Base-by-base conservation (phyloP, 208 protist genomes). In the Crithidia thermophila region DNA sequence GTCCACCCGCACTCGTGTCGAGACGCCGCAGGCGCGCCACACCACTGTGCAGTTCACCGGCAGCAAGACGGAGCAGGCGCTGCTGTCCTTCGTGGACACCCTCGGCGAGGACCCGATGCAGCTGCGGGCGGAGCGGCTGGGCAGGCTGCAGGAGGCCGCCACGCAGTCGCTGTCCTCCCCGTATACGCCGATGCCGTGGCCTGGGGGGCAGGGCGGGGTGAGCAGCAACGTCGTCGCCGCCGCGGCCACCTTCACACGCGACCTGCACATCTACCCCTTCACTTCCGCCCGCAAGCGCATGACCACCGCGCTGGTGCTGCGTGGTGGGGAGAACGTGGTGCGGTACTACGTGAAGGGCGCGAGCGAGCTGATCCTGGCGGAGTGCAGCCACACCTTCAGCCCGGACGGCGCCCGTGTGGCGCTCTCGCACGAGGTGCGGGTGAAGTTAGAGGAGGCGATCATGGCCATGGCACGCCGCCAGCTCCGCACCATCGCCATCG, bases 251-350 rank as follows among this genome's bases (percentile, higher is more conserved):
- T 57, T 61, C 27, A 63, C 55, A 5, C 58, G 64, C 36, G 62
- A 65, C n/a, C 58, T 80, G 21, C 79, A 73, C 10, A 66, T 85
- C 40, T 91, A 85, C 65, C 77, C 90, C n/a, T 91, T 94, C 73
- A 85, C 80, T 33, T 91, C 84, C n/a, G 75, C 80, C 33, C 86
- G 85, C 20, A 94, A 94, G 78, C 71, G 78, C 53, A 94, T 91
- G 85, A 85, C 82, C 11, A 90, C 81, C 18, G 76, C 69, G 18
- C 43, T 90, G 33, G 68, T 70, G 33, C 59, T 90, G 2, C 52
- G 70, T 6, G 27, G 52, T 6, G 27, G 52, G 13, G 79, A 77
- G 33, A 72, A 49, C 25, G 21, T 80, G n/a, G 60, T 91, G 36
- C 82, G 81, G 23, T 86, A 86, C 65, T 83, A 91, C 74, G 78